A percentile compares a stretch with the other conserved stretches of the same genome.
Conservation (phyloP, 164 flowering plant genomes). For the Aristolochia fimbriata region DNA sequence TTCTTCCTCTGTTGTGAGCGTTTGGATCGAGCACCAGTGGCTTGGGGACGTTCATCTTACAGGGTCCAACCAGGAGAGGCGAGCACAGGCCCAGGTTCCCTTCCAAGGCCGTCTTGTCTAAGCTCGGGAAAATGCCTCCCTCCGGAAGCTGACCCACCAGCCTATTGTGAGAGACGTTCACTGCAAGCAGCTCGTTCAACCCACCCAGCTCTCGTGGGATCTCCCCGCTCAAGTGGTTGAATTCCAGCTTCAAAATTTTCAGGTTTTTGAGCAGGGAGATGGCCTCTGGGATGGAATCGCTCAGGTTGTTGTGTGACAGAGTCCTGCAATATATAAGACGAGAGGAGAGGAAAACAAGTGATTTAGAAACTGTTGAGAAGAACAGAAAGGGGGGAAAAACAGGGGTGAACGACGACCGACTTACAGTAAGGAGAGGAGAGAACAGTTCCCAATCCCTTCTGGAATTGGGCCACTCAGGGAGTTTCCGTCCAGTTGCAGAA, state of each 20-base stretch:
- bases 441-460: constrained; percentile 75
- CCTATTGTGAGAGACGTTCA: constrained; percentile 69
- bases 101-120: constrained; percentile 60
- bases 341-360: background rate
- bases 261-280: constrained; percentile 59
- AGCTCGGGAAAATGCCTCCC: constrained; percentile 49
- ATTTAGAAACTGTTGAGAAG: background rate
- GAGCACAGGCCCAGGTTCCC: constrained; percentile 95
- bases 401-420: constrained; percentile 17
- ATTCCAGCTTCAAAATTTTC: constrained; percentile 63
- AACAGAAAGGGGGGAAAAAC: background rate
- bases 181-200: constrained; percentile 64
- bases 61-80: constrained; percentile 73
- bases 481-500: constrained; percentile 81
- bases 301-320: constrained; percentile 65
- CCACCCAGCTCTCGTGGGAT: constrained; percentile 66
- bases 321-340: no score
- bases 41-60: constrained; percentile 74
- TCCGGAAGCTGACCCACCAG: constrained; percentile 72
- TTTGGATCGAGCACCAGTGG: constrained; percentile 79
- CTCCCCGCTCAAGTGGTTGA: constrained; percentile 67
- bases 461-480: constrained; percentile 59
- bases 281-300: constrained; percentile 53
- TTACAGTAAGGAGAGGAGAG: constrained; percentile 76
- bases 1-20: constrained; percentile 28